Evolutionary conservation across 768 basidiomycete genomes (phyloP).

Genomic region (Rhizopogon salebrosus): DNA sequence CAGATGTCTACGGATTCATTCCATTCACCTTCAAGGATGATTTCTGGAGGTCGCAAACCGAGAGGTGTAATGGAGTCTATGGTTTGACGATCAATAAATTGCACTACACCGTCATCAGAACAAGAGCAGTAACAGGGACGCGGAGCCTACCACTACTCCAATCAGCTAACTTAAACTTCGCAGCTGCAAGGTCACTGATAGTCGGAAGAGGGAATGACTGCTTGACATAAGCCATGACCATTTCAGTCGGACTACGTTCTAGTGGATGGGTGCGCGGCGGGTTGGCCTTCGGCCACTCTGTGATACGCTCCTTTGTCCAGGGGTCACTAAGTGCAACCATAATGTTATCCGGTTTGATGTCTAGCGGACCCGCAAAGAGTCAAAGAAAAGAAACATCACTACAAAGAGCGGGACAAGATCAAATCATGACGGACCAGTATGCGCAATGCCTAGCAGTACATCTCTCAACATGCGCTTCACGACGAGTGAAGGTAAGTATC

Average conservation of each 20-base stretch:
- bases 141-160: constrained; percentile 9
- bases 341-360: constrained; percentile 21
- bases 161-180: constrained; percentile 13
- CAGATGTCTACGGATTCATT: constrained; percentile 20
- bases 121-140: neutral
- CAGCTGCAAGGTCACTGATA: constrained; percentile 8
- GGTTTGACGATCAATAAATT: constrained; percentile 4
- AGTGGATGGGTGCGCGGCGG: constrained; percentile 12
- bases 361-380: constrained; percentile 4
- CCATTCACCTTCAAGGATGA: constrained; percentile 17
- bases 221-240: constrained; percentile 11
- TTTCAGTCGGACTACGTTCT: constrained; percentile 10
- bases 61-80: constrained; percentile 13
- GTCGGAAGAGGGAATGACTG: constrained; percentile 14
- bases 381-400: neutral
- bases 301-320: constrained; percentile 7
- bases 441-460: constrained; percentile 13
- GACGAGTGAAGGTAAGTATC: constrained; percentile 6
- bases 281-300: constrained; percentile 11
- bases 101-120: constrained; percentile 2
- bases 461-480: constrained; percentile 17
- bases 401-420: neutral
- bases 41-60: constrained; percentile 19
- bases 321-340: constrained; percentile 9
- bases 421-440: constrained; percentile 18